Evolutionary conservation across 2,329 filamentous ascomycete genomes (phyloP).

Genomic region (Aspergillus pseudoterreus): DNA sequence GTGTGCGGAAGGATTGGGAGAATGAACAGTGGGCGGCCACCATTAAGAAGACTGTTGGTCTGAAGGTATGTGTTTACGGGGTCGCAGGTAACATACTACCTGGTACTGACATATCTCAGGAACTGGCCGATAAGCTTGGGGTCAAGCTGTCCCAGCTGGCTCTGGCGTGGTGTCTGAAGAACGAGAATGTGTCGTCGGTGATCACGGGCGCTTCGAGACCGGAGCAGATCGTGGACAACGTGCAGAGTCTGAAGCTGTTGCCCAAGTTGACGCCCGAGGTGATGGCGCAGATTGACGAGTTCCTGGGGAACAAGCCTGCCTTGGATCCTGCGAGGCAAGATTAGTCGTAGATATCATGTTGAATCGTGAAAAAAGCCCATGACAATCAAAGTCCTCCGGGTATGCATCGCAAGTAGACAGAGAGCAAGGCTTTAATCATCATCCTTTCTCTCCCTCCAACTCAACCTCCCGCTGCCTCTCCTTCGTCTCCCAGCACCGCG

Average conservation of each 20-base stretch:
- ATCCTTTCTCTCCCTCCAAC: not conserved
- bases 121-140: constrained; percentile 41
- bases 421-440: no score
- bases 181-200: constrained; percentile 49
- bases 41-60: constrained; percentile 57
- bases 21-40: constrained; percentile 40
- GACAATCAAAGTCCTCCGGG: not conserved
- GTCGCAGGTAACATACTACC: not conserved
- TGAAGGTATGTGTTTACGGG: constrained; percentile 19
- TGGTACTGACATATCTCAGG: constrained; percentile 2
- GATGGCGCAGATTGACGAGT: constrained; percentile 45
- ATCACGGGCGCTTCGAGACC: constrained; percentile 43
- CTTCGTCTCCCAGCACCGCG: constrained; percentile 7
- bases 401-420: no score
- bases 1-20: constrained; percentile 40
- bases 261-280: constrained; percentile 42
- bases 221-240: constrained; percentile 44
- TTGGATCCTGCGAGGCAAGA: constrained; percentile 19
- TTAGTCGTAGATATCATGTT: not conserved
- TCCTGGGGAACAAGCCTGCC: constrained; percentile 28
- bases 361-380: not conserved
- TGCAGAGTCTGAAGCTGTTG: constrained; percentile 44
- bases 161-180: constrained; percentile 59
- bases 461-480: not conserved
- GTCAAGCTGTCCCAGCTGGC: constrained; percentile 53